Percentiles rank a stretch among this genome's conserved stretches.
phyloP scores from a whole-genome alignment of 345 rosid genomes.

The Nasturtium officinale region DNA sequence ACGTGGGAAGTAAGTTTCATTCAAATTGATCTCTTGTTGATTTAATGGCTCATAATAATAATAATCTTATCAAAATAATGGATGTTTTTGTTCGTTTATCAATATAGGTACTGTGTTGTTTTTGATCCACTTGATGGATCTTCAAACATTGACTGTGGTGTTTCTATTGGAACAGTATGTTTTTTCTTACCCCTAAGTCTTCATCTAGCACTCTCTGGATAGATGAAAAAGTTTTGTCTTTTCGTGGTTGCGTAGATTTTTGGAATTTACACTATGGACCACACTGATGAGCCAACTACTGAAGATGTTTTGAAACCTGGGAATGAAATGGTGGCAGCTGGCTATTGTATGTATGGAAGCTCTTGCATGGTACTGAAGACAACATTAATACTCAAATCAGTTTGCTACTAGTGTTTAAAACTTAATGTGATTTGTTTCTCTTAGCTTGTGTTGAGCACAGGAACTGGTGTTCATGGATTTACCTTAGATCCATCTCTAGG shows the following conservation, averaged over 20 bases:
- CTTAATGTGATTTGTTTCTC: constrained; percentile 23
- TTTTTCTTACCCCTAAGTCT: not conserved
- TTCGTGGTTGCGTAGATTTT: constrained; percentile 64
- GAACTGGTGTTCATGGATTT: constrained; percentile 89
- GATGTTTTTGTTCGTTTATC: not conserved
- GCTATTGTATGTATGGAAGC: constrained; percentile 99
- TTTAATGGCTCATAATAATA: too few species aligned
- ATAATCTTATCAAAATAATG: not conserved
- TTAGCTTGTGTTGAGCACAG: constrained; percentile 94
- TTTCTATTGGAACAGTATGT: constrained; percentile 95
- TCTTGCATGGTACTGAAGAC: constrained; percentile 82
- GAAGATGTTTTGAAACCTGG: constrained; percentile 93
- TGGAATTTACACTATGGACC: constrained; percentile 81
- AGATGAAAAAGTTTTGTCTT: constrained; percentile 19
- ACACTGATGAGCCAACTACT: constrained; percentile 68
- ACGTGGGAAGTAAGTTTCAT: constrained; percentile 76
- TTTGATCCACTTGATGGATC: constrained; percentile 99
- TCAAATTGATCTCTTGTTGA: not conserved
- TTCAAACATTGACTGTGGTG: constrained; percentile 97
- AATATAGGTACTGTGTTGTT: constrained; percentile 81
- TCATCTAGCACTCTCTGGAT: too few species aligned
- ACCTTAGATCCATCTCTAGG: constrained; percentile 99
- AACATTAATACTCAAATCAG: too few species aligned
- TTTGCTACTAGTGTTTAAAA: too few species aligned
- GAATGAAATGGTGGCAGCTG: constrained; percentile 89